Conservation (phyloP, 2,329 filamentous ascomycete species). For the Sarocladiaceae sp. region DNA sequence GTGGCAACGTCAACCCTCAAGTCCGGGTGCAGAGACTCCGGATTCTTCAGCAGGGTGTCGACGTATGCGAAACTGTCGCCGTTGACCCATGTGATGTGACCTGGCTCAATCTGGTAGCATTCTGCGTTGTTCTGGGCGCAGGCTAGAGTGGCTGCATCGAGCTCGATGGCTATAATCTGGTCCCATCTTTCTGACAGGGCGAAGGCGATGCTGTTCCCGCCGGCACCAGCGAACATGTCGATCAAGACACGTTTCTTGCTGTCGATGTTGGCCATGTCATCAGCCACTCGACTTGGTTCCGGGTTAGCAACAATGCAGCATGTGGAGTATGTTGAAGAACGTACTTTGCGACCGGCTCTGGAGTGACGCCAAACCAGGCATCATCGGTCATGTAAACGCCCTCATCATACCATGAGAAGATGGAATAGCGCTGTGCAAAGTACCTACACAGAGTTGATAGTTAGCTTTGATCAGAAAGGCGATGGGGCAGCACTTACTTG, state of each 20-base stretch:
- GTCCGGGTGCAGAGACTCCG: slow-evolving; percentile 31
- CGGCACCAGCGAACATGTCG: slow-evolving; percentile 87
- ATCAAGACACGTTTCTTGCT: slow-evolving; percentile 61
- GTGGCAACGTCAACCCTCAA: slow-evolving; percentile 35
- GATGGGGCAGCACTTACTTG: too few species aligned
- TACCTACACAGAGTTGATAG: slow-evolving; percentile 48
- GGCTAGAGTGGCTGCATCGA: slow-evolving; percentile 70
- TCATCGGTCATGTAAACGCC: slow-evolving; percentile 89
- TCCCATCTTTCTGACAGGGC: slow-evolving; percentile 76
- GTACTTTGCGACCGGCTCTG: slow-evolving; percentile 83
- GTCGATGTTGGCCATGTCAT: slow-evolving; percentile 59
- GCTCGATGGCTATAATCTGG: slow-evolving; percentile 84
- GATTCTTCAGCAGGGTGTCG: slow-evolving; percentile 32
- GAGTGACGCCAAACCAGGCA: slow-evolving; percentile 96
- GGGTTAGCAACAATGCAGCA: background rate
- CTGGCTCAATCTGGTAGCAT: slow-evolving; percentile 73
- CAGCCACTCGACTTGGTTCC: slow-evolving; percentile 64
- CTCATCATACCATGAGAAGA: slow-evolving; percentile 84
- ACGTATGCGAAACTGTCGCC: slow-evolving; percentile 82
- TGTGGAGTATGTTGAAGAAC: slow-evolving; percentile 19
- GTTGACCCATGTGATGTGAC: slow-evolving; percentile 74
- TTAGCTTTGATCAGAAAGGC: slow-evolving; percentile 2
- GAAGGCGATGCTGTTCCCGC: slow-evolving; percentile 94
- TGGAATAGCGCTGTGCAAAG: slow-evolving; percentile 81
- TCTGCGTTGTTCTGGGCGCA: slow-evolving; percentile 92